Evolutionary conservation across 768 basidiomycete species (phyloP).

Genomic region (Dacryopinax primogenitus): DNA sequence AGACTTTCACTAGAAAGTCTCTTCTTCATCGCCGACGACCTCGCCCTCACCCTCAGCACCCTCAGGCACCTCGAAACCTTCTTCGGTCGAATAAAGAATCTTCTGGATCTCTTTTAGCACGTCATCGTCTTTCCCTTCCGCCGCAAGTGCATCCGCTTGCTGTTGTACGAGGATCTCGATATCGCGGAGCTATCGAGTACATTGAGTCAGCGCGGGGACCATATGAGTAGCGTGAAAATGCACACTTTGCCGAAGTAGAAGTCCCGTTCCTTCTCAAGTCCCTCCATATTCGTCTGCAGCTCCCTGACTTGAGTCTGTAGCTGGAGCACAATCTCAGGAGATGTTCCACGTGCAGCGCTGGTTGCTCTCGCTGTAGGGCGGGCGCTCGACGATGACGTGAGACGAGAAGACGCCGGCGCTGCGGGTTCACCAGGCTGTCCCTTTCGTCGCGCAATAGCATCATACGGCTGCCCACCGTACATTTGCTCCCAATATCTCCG

Average conservation of each 20-base stretch:
- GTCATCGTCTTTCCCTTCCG: slow-evolving; percentile 42
- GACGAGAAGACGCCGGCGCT: slow-evolving; percentile 40
- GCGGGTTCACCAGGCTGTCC: slow-evolving; percentile 66
- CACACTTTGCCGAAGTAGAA: slow-evolving; percentile 96
- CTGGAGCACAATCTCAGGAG: slow-evolving; percentile 57
- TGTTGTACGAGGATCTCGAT: slow-evolving; percentile 90
- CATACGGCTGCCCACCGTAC: slow-evolving; percentile 77
- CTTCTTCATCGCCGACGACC: slow-evolving; percentile 54
- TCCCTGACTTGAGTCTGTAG: slow-evolving; percentile 72
- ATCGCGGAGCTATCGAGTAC: slow-evolving; percentile 57
- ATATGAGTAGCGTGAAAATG: slow-evolving; percentile 5
- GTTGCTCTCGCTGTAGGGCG: slow-evolving; percentile 26
- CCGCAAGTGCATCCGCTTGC: slow-evolving; percentile 52
- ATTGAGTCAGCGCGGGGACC: background rate
- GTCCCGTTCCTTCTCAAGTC: slow-evolving; percentile 91
- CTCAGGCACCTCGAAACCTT: slow-evolving; percentile 87
- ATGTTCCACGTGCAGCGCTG: slow-evolving; percentile 46
- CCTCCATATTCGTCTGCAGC: slow-evolving; percentile 67
- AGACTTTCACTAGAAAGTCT: slow-evolving; percentile 35
- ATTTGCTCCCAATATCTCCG: slow-evolving; percentile 92
- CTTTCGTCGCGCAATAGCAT: slow-evolving; percentile 66
- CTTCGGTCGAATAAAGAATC: slow-evolving; percentile 70
- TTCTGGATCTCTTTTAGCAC: slow-evolving; percentile 70
- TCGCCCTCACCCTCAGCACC: slow-evolving; percentile 24
- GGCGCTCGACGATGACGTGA: slow-evolving; percentile 28